Base-by-base conservation (phyloP, 345 rosid species). In the Syzygium aromaticum region DNA sequence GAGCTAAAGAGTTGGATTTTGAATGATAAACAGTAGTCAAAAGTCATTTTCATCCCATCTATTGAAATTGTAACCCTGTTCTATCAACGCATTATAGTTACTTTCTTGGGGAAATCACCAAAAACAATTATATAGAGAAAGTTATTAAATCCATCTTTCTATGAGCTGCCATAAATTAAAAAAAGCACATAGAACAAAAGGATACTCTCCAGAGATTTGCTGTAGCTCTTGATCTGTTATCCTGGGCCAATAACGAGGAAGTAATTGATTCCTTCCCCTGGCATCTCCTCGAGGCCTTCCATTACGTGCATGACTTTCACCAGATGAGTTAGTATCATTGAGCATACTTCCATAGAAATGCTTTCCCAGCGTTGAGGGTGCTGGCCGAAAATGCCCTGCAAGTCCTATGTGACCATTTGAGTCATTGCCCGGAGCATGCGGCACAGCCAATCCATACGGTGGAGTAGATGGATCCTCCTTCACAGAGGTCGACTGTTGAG, bases 241-340 rank as follows among this genome's bases (percentile, higher is more conserved):
- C 92, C 94, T 94, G 52, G 99, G 99, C 95, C 93, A 93, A 92
- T 95, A 96, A 14, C 96, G 95, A 87, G 98, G 95, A 92, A 95
- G 93, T 85, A 94, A 88, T 86, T 93, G 99, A 92, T 86, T 92
- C 77, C 92, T 94, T 89, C 93, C 97, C 64, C 94, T 95, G 77
- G 90, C 87, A 92, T 98, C 98, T 78, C 90, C 91, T 85, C 93
- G 93, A 84, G 93, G 96, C 91, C 93, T 91, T 86, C 93, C 94
- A 90, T 92, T 94, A 85, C 90, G 94, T 84, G 86, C 86, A 57
- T 92, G 94, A 89, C 88, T 86, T 86, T 94, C 95, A n/a, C 85
- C 85, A 33, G 92, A 87, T 27, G 92, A 90, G 88, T 94, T 95
- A 89, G 88, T 90, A 87, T 92, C 98, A 89, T 87, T 92, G 57